Evolutionary conservation across 2,329 filamentous ascomycete species (phyloP).

Genomic region (Neurospora crassa): DNA sequence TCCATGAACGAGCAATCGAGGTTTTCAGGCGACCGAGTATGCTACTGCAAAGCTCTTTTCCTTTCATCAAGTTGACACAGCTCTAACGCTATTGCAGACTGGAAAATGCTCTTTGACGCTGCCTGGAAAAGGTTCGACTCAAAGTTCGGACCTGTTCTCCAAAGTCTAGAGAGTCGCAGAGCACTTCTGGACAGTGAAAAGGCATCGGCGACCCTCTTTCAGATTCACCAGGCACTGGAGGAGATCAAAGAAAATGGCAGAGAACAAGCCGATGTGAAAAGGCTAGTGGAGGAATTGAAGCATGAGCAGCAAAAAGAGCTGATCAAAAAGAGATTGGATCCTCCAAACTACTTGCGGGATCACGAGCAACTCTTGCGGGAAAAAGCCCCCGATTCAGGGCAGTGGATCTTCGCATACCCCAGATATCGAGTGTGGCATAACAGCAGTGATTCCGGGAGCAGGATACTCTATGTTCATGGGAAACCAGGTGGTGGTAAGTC

Average conservation of each 20-base stretch:
- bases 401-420: not conserved
- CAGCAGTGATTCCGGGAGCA: not conserved
- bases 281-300: not conserved
- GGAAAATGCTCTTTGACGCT: not conserved
- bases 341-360: not conserved
- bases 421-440: not conserved
- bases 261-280: not conserved
- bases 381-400: not conserved
- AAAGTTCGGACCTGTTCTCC: not conserved
- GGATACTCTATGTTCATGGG: not conserved
- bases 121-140: not conserved
- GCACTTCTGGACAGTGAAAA: not conserved
- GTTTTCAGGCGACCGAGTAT: not conserved
- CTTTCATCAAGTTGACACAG: not conserved
- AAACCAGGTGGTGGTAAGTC: not conserved
- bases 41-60: not conserved
- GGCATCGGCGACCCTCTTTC: not conserved
- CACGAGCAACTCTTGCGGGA: not conserved
- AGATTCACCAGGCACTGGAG: not conserved
- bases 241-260: not conserved
- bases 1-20: not conserved
- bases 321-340: not conserved
- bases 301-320: not conserved
- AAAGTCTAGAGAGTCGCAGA: not conserved
- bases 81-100: not conserved